Evolutionary conservation across 2,329 filamentous ascomycete species (phyloP).

Genomic region (Alternaria metachromatica): DNA sequence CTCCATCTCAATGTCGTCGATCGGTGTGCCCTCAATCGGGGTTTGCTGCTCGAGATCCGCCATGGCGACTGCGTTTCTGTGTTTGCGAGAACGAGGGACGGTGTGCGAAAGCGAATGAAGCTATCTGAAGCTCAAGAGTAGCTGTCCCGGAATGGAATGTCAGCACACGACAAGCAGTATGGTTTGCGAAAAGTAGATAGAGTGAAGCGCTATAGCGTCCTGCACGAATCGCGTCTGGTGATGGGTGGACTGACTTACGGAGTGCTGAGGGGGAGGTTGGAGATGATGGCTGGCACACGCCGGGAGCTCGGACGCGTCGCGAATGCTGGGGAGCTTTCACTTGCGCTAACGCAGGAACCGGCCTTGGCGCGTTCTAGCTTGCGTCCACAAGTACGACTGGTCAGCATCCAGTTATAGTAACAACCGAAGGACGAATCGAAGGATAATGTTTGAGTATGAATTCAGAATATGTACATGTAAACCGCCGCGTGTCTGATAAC

Average conservation of each 20-base stretch:
- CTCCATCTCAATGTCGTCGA: slow-evolving; percentile 60
- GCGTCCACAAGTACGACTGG: neutral
- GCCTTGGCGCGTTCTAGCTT: neutral
- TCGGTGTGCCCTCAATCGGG: slow-evolving; percentile 36
- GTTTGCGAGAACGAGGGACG: neutral
- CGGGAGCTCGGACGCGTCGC: slow-evolving; percentile 4
- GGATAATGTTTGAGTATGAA: neutral
- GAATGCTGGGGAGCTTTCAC: slow-evolving; percentile 1
- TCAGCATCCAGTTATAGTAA: neutral
- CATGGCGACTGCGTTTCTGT: slow-evolving; percentile 23
- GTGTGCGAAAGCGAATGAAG: neutral
- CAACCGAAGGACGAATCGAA: neutral
- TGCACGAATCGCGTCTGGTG: neutral
- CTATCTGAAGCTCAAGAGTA: neutral
- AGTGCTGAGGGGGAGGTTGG: neutral
- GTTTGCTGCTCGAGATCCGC: slow-evolving; percentile 40
- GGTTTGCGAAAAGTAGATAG: neutral
- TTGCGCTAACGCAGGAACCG: slow-evolving; percentile 18
- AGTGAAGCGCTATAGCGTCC: neutral
- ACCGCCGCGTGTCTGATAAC: neutral
- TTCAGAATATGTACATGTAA: neutral
- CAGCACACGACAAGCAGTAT: neutral
- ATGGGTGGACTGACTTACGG: neutral
- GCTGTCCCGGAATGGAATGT: neutral
- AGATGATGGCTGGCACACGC: neutral